Evolutionary conservation across 2,329 filamentous ascomycete genomes (phyloP), one percentile per base, ranked within the genome.

Genomic region (Xylariaceae sp.): DNA sequence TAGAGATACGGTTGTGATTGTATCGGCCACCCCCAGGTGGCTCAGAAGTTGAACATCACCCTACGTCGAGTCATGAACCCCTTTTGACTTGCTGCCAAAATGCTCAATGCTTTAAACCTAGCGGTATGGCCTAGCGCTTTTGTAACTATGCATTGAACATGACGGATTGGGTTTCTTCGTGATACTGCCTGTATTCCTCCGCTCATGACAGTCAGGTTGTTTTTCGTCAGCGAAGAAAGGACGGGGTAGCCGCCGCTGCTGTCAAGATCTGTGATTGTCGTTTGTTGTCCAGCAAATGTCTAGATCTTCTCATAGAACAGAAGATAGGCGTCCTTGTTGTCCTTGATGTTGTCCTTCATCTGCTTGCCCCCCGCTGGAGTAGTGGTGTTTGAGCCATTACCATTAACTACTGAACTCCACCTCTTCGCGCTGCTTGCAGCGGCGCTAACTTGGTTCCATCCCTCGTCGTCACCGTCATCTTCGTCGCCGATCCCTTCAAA

Each of bases 251-350:
- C 56, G 30, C n/a, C 5, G 7, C 35, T 35, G 30, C 53, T 49
- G 23, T n/a, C 39, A 30, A 7, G 45, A 18, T 15, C 30, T 34
- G 51, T 47, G 18, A 35, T 39, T 34, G 5, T 42, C 15, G 30
- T 37, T 47, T 48, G 23, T 56, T n/a, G 42, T 54, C 44, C 17
- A 44, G 13, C 11, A 45, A 52, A 35, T 50, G 34, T 47, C 66
- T 62, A 84, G 62, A 94, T 83, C 69, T 85, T 86, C 77, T 97
- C 88, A 74, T 99, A 99, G 77, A 99, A 96, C 71, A 99, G 77
- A 66, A 99, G 85, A 76, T 99, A 99, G 3, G 94, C 94, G 60
- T 97, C 93, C 80, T 96, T 96, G 80, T 93, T 96, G 74, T 97
- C 93, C 75, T 90, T 91, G 71, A 89, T 82, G 65, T 77, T 83